A percentile compares a stretch with the other conserved stretches of the same genome.
These are phyloP conservation scores for Thraustochytrium striatum DNA, from an alignment of 352 stramenopile genomes.

Conservation along the genomic window DNA sequence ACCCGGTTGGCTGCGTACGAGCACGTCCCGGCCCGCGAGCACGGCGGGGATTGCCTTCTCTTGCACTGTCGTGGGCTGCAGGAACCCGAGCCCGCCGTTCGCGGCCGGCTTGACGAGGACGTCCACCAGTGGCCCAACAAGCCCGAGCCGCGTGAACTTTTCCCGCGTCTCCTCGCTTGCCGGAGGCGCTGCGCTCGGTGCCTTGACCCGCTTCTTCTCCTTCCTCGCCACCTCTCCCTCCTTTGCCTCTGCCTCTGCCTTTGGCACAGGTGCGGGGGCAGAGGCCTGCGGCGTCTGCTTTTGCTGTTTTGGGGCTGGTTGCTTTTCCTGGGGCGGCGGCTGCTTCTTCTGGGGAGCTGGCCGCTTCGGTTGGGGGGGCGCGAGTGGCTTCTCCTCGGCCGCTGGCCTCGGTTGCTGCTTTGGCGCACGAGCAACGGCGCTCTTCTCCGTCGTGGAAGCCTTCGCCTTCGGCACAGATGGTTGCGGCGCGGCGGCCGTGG, in stretches of 20 bases:
- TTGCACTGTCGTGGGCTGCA: conserved; percentile 30
- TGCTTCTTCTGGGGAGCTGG: not conserved
- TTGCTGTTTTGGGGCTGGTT: too few species aligned
- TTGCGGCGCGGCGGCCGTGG: too few species aligned
- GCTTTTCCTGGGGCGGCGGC: not conserved
- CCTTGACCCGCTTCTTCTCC: not conserved
- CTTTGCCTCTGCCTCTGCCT: not conserved
- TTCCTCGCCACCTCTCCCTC: not conserved
- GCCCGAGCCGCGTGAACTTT: conserved; percentile 1
- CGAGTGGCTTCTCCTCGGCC: not conserved
- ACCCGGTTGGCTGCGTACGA: conserved; percentile 45
- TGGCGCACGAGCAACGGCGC: not conserved
- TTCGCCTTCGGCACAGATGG: too few species aligned
- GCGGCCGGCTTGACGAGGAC: not conserved
- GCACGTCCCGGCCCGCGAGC: conserved; percentile 20
- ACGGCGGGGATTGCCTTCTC: conserved; percentile 2
- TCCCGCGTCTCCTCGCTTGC: not conserved
- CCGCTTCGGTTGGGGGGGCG: not conserved
- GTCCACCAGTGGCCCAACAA: not conserved
- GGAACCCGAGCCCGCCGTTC: conserved; percentile 25
- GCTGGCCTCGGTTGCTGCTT: not conserved
- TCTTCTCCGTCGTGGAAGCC: not conserved
- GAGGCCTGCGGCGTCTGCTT: too few species aligned
- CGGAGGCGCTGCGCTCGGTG: not conserved
- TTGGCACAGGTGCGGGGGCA: not conserved